These are phyloP conservation scores for Lolium multiflorum DNA, from an alignment of 176 grass and related monocot species.

Conservation along the genomic window DNA sequence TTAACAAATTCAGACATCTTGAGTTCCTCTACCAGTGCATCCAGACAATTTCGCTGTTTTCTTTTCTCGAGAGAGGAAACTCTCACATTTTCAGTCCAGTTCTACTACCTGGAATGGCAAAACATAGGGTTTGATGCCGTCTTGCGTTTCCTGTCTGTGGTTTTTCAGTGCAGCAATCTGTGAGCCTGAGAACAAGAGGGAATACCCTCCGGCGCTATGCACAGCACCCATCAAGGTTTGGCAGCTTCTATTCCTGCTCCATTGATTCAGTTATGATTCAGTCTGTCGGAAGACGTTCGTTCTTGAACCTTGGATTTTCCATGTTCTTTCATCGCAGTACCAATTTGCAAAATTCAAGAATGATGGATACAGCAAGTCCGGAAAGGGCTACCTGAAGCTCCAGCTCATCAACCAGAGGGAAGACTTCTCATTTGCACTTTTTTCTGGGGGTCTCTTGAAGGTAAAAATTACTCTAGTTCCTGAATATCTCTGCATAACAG, in stretches of 20 bases:
- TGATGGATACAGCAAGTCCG: conserved; percentile 35
- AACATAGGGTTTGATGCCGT: neutral
- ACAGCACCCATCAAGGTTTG: conserved; percentile 80
- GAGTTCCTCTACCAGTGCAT: neutral
- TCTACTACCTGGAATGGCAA: neutral
- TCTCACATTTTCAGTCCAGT: neutral
- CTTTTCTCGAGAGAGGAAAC: neutral
- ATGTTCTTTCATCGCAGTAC: neutral
- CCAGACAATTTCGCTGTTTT: neutral
- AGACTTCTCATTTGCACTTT: conserved; percentile 78
- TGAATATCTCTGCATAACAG: neutral
- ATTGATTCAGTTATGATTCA: neutral
- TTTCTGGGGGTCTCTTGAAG: conserved; percentile 63
- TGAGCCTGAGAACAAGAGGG: conserved; percentile 52
- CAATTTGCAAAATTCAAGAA: conserved; percentile 33
- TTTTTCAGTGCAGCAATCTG: conserved; percentile 67
- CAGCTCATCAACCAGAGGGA: conserved; percentile 87
- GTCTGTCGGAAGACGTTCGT: neutral
- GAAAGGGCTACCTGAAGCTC: conserved; percentile 71
- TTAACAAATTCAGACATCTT: neutral
- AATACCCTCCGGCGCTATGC: conserved; percentile 61
- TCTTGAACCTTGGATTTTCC: neutral
- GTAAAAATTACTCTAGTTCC: conserved; percentile 32
- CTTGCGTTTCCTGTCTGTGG: conserved; percentile 17
- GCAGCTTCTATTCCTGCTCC: neutral